Conservation (phyloP, 495 filamentous ascomycete species). For the Durotheca rogersii region DNA sequence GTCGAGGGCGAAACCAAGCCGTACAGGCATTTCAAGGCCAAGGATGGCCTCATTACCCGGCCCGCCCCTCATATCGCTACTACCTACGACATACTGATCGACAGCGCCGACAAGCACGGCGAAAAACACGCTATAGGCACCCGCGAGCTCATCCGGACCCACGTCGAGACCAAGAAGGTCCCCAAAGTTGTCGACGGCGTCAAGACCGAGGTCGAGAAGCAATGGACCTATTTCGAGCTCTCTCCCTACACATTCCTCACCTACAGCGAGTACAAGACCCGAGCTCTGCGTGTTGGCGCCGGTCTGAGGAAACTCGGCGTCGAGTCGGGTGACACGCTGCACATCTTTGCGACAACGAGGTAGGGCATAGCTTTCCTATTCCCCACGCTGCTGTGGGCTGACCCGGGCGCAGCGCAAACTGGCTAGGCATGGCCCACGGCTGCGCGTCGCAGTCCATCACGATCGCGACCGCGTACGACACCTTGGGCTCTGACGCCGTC, state of each 20-base stretch:
- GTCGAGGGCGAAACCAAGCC: slow-evolving; percentile 65
- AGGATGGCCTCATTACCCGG: slow-evolving; percentile 51
- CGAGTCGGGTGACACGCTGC: slow-evolving; percentile 48
- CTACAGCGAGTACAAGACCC: slow-evolving; percentile 61
- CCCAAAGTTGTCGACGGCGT: slow-evolving; percentile 66
- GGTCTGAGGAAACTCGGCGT: slow-evolving; percentile 61
- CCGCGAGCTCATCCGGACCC: slow-evolving; percentile 57
- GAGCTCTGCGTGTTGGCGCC: slow-evolving; percentile 53
- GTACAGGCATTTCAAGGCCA: slow-evolving; percentile 55
- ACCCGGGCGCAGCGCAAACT: slow-evolving; percentile 42
- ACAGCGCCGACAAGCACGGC: slow-evolving; percentile 53
- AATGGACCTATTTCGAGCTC: slow-evolving; percentile 68
- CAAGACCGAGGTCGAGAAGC: slow-evolving; percentile 61
- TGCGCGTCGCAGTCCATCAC: slow-evolving; percentile 60
- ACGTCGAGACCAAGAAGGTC: slow-evolving; percentile 65
- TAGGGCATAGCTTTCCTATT: slow-evolving; percentile 19
- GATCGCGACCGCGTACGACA: slow-evolving; percentile 68
- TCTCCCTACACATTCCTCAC: slow-evolving; percentile 59
- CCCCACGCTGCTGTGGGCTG: slow-evolving; percentile 17
- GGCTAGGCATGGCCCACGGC: slow-evolving; percentile 52
- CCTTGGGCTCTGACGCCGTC: slow-evolving; percentile 61
- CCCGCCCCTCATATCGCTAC: slow-evolving; percentile 57
- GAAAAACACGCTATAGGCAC: slow-evolving; percentile 59
- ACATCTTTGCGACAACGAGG: slow-evolving; percentile 64
- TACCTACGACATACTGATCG: slow-evolving; percentile 58